phyloP scores from a whole-genome alignment of 805 yeast species.

The Yarrowia osloensis region DNA sequence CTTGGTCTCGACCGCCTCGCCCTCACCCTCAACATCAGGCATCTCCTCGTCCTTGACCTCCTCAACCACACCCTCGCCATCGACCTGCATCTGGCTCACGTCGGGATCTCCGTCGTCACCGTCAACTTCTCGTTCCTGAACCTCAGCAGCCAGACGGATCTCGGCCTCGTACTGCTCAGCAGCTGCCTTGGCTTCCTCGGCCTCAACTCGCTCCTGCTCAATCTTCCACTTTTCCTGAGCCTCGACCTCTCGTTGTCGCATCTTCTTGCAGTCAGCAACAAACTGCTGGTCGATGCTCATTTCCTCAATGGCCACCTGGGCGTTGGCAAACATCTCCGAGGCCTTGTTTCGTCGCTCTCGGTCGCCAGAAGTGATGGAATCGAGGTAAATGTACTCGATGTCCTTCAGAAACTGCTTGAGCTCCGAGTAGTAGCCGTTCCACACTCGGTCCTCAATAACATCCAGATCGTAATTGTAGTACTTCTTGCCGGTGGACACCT shows the following conservation, averaged over 20 bases:
- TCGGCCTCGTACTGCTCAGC: slow-evolving; percentile 28
- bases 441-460: slow-evolving; percentile 86
- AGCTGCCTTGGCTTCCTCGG: slow-evolving; percentile 30
- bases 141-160: neutral
- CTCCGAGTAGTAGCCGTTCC: slow-evolving; percentile 95
- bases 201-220: slow-evolving; percentile 32
- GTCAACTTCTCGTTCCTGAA: neutral
- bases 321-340: slow-evolving; percentile 94
- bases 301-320: slow-evolving; percentile 94
- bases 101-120: slow-evolving; percentile 20
- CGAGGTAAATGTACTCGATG: slow-evolving; percentile 78
- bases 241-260: slow-evolving; percentile 53
- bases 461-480: slow-evolving; percentile 91
- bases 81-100: slow-evolving; percentile 21
- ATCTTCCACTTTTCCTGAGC: slow-evolving; percentile 37
- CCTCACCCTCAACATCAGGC: slow-evolving; percentile 28
- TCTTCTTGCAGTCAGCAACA: slow-evolving; percentile 70
- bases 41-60: slow-evolving; percentile 28
- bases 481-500: slow-evolving; percentile 67
- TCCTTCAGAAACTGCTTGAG: slow-evolving; percentile 88
- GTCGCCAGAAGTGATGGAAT: slow-evolving; percentile 72
- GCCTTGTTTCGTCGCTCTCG: slow-evolving; percentile 80
- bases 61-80: neutral
- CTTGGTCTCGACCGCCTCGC: neutral
- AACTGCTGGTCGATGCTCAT: slow-evolving; percentile 63